Evolutionary conservation across 164 flowering plant species (phyloP).

Genomic region (Warburgia ugandensis): DNA sequence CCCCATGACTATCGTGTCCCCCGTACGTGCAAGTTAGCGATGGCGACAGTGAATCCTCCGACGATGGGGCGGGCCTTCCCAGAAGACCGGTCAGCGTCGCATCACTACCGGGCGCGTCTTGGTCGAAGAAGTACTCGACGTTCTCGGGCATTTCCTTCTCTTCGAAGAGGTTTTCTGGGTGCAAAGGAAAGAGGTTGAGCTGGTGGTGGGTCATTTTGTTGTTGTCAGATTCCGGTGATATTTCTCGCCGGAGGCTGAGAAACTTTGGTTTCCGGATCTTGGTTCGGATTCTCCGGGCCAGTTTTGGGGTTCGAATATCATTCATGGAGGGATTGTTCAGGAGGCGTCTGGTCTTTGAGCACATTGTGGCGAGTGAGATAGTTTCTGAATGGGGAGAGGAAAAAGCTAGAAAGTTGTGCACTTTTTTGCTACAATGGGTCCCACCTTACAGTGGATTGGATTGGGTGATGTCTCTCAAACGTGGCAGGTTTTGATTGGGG

Average conservation of each 20-base stretch:
- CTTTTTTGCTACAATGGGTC: too few relatives aligned
- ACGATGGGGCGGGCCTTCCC: conserved; percentile 4
- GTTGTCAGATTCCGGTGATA: background rate
- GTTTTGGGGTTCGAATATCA: background rate
- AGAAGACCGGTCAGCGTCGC: conserved; percentile 42
- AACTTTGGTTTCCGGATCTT: conserved; percentile 46
- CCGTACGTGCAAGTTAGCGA: conserved; percentile 19
- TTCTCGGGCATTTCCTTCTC: conserved; percentile 26
- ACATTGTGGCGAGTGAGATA: background rate
- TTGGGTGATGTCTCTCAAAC: background rate
- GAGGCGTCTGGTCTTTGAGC: background rate
- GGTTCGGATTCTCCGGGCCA: conserved; percentile 28
- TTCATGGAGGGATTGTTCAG: background rate
- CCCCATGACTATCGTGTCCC: conserved; percentile 19
- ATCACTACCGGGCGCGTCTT: conserved; percentile 25
- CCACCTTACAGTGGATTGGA: background rate
- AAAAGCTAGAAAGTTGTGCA: background rate
- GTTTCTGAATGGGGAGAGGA: background rate
- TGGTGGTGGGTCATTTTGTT: conserved; percentile 15
- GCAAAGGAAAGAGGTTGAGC: conserved; percentile 51
- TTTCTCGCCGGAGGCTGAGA: conserved; percentile 25
- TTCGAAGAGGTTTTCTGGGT: conserved; percentile 35
- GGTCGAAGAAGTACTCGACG: conserved; percentile 36
- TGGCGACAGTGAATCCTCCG: conserved; percentile 1
- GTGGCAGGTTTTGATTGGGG: background rate